Percentiles rank a stretch among this genome's conserved stretches.
These are phyloP conservation scores for Coriaria nepalensis DNA, from an alignment of 306 rosid genomes.

Conservation along the genomic window DNA sequence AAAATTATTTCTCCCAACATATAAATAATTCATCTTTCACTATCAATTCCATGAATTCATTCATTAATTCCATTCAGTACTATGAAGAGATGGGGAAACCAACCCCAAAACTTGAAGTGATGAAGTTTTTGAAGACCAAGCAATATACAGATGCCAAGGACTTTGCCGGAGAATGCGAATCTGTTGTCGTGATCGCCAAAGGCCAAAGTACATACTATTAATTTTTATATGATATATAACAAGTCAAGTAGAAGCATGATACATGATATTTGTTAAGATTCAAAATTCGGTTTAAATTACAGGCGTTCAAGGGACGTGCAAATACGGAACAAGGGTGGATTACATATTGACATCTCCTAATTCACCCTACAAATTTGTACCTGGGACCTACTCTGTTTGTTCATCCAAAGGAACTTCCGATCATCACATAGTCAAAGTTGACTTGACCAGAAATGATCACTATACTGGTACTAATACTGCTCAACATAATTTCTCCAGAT, in stretches of 20 bases:
- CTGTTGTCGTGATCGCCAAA: slow-evolving; percentile 95
- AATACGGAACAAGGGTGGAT: slow-evolving; percentile 91
- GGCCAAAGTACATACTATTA: slow-evolving; percentile 65
- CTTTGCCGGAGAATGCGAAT: slow-evolving; percentile 61
- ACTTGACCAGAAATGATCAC: slow-evolving; percentile 34
- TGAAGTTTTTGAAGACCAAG: slow-evolving; percentile 53
- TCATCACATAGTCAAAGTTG: slow-evolving; percentile 93
- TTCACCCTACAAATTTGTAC: slow-evolving; percentile 57
- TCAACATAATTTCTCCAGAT: slow-evolving; percentile 21
- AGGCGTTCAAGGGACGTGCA: slow-evolving; percentile 98
- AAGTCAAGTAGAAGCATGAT: too few species aligned
- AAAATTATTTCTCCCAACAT: too few species aligned
- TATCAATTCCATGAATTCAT: background rate
- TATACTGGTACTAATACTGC: slow-evolving; percentile 10
- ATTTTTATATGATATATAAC: too few species aligned
- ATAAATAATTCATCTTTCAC: background rate
- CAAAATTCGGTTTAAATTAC: slow-evolving; percentile 17
- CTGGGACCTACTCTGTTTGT: slow-evolving; percentile 72
- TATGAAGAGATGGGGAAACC: slow-evolving; percentile 83
- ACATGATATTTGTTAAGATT: background rate
- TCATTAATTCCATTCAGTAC: slow-evolving; percentile 34
- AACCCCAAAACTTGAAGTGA: slow-evolving; percentile 72
- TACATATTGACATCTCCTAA: slow-evolving; percentile 69
- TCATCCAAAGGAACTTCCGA: slow-evolving; percentile 98
- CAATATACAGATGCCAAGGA: slow-evolving; percentile 65